Percentiles rank a stretch among this genome's conserved stretches.
Conservation (phyloP, 352 stramenopile genomes). For the Halophytophthora batemanensis region DNA sequence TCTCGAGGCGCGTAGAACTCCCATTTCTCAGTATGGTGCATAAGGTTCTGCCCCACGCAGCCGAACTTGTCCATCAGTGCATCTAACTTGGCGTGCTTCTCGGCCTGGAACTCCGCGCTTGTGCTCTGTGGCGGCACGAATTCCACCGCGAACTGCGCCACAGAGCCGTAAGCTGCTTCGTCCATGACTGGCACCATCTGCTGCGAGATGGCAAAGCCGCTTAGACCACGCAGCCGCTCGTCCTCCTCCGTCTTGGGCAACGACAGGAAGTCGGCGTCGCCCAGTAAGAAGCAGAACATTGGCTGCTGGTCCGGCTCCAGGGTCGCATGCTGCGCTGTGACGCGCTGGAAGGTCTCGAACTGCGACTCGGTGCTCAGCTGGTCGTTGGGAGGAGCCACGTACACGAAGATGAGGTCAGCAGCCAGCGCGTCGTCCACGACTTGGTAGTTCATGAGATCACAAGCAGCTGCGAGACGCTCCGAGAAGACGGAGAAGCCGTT, state of each 20-base stretch:
- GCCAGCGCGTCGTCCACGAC: constrained; percentile 19
- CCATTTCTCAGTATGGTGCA: constrained; percentile 84
- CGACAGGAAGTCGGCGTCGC: constrained; percentile 65
- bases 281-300: constrained; percentile 65
- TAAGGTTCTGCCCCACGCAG: constrained; percentile 72
- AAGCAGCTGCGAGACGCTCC: constrained; percentile 29
- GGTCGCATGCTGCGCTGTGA: constrained; percentile 23
- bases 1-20: constrained; percentile 55
- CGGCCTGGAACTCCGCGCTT: constrained; percentile 26
- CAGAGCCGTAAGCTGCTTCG: constrained; percentile 38
- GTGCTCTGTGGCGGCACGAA: constrained; percentile 40
- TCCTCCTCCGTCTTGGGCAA: constrained; percentile 42
- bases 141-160: constrained; percentile 74
- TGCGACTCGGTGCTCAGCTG: constrained; percentile 28
- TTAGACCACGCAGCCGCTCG: constrained; percentile 58
- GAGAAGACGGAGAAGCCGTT: constrained; percentile 62
- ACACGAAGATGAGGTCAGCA: constrained; percentile 60
- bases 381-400: constrained; percentile 52
- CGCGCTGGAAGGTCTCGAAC: constrained; percentile 42
- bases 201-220: constrained; percentile 79
- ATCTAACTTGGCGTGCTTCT: constrained; percentile 38
- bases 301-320: constrained; percentile 31
- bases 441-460: constrained; percentile 51
- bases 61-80: constrained; percentile 72
- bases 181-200: constrained; percentile 50